Evolutionary conservation across 345 rosid genomes (phyloP), one percentile per base, ranked within the genome.

Genomic region (Sonneratia caseolaris): DNA sequence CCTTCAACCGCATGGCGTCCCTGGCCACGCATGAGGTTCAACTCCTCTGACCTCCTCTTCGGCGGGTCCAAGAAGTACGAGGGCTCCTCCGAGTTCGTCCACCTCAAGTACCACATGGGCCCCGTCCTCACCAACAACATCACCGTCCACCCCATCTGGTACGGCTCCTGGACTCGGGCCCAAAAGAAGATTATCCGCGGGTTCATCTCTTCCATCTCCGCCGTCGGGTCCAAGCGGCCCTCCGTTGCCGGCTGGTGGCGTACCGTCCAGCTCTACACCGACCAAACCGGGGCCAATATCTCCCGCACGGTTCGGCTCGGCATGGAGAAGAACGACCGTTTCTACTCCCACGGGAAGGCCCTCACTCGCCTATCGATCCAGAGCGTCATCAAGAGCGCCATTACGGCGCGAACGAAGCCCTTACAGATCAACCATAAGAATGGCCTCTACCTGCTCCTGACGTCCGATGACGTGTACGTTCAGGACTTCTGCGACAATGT

Each of bases 241-340:
- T 89, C 97, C 14, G 91, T 94, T 69, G 70, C 94, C 71, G 93
- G 88, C 5, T 94, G 98, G 98, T 94, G 98, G 98, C 86, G 77
- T 75, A 94, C 97, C 75, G 97, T 88, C n/a, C 94, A 82, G 80
- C 87, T 85, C 16, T 94, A 94, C 87, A 94, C 96, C 2, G 98
- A 94, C 77, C 97, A 91, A 66, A 94, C 98, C 57, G 97, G 96
- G n/a, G 77, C 86, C 35, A 88, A 88, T 76, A 82, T 85, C 18
- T 77, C 91, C 80, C 80, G 75, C 15, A 68, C 88, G 70, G 89
- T 88, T 64, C 82, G 57, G 0, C 75, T 94, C 3, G 98, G 98
- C 0, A 77, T 74, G 59, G 97, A 91, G 82, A 94, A 91, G 62
- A 91, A 88, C 83, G 98, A 94, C 81, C 89, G 96, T 35, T 85